phyloP scores from a whole-genome alignment of 352 stramenopile genomes.

The Phytophthora pini region DNA sequence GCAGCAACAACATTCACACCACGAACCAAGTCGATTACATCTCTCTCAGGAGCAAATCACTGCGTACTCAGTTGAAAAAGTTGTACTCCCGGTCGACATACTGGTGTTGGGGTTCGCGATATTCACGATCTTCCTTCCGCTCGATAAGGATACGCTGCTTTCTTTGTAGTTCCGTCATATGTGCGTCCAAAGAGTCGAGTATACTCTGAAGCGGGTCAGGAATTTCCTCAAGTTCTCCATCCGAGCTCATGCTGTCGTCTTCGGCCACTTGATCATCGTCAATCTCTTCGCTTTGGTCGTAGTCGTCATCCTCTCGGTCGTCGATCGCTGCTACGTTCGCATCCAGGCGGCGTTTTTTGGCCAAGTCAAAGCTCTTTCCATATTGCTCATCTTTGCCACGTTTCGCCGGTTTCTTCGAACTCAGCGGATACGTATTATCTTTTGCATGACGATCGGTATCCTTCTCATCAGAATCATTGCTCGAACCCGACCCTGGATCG shows the following conservation, averaged over 20 bases:
- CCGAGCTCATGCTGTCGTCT: conserved; percentile 22
- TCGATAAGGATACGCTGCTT: conserved; percentile 55
- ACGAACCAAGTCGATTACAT: conserved; percentile 9
- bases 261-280: conserved; percentile 24
- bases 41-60: conserved; percentile 2
- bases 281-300: conserved; percentile 26
- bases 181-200: conserved; percentile 43
- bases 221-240: conserved; percentile 28
- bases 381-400: conserved; percentile 44
- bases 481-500: conserved; percentile 37
- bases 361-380: conserved; percentile 35
- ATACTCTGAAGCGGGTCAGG: conserved; percentile 37
- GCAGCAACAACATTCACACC: conserved; percentile 9
- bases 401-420: conserved; percentile 29
- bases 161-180: conserved; percentile 51
- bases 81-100: conserved; percentile 20
- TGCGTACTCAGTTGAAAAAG: conserved; percentile 13
- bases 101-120: conserved; percentile 16
- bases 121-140: conserved; percentile 60
- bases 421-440: not conserved
- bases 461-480: conserved; percentile 32
- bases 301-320: conserved; percentile 28
- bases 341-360: conserved; percentile 35
- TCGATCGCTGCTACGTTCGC: conserved; percentile 13
- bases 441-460: conserved; percentile 14